Base-by-base conservation (phyloP, 257 asterid species). In the Thymus quinquecostatus region DNA sequence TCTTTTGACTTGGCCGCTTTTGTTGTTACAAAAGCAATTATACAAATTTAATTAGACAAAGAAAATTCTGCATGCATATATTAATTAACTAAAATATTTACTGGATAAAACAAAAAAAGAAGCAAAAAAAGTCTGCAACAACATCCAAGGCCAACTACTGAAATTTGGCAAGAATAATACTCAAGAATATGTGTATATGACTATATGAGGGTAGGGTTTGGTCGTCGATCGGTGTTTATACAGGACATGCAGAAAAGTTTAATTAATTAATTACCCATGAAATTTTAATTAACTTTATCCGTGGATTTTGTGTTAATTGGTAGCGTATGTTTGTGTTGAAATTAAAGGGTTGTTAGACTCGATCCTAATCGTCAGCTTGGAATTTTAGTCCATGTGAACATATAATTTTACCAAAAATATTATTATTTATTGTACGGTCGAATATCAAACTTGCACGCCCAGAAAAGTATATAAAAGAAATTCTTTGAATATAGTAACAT, bases 1-100 rank as follows among this genome's bases (percentile, higher is more conserved):
- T 2, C 60, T 59, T 71, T 75, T 82, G 81, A 78, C 81, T 82
- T 62, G 4, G 68, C 64, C n/a, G 28, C 30, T 60, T 40, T 64
- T 29, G 50, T 44, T 6, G 71, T 65, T 38, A 40, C 40, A 69
- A 62, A 56, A 30, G 66, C 61, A 43, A 43, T 75, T 68, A 45
- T 61, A 12, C 38, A 34, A 55, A 49, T 27, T 36, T 34, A 9
- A n/a, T 38, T 41, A 76, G 50, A 9, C 47, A 51, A 43, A 66
- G 79, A 72, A 73, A 51, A 70, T 73, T 79, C 62, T 14, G 56
- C 27, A 51, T 38, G 11, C 34, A 0, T 21, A 21, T 21, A 21
- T n/a, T n/a, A n/a, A 61, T 45, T 11, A 62, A 29, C 4, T 0
- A 56, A 0, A 56, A 56, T 56, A 58, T 0, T 57, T 4, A 3